phyloP scores from a whole-genome alignment of 345 rosid genomes.

The Eucalyptus tenuipes region DNA sequence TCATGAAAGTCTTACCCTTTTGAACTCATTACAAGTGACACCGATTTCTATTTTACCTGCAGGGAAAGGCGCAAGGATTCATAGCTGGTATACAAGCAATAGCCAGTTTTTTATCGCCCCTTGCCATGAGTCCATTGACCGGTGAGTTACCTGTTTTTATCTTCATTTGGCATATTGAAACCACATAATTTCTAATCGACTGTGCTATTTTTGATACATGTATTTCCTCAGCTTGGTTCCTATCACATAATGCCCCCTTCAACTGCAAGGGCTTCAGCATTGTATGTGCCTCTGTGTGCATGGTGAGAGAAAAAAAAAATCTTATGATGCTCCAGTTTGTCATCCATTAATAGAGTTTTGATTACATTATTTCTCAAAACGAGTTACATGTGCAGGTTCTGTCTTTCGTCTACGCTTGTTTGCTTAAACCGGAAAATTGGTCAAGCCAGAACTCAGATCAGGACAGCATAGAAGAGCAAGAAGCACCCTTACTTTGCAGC shows the following conservation, averaged over 20 bases:
- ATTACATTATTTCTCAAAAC: neutral
- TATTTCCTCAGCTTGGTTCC: conserved; percentile 27
- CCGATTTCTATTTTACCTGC: neutral
- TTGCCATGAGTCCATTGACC: conserved; percentile 46
- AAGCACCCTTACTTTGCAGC: conserved; percentile 14
- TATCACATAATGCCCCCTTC: conserved; percentile 35
- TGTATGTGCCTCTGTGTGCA: conserved; percentile 27
- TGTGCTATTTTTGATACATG: neutral
- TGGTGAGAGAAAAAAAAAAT: conserved; percentile 12
- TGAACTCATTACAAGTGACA: neutral
- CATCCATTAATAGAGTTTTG: neutral
- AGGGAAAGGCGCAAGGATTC: conserved; percentile 50
- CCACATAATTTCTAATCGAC: neutral
- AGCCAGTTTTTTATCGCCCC: conserved; percentile 30
- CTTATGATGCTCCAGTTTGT: neutral
- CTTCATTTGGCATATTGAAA: neutral
- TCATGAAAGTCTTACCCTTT: neutral
- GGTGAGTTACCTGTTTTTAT: conserved; percentile 2
- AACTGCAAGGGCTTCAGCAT: conserved; percentile 48
- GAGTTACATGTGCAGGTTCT: conserved; percentile 2
- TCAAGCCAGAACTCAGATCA: neutral
- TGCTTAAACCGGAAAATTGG: conserved; percentile 7
- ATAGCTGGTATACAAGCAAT: conserved; percentile 35
- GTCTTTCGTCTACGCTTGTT: conserved; percentile 16
- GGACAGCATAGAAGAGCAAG: conserved; percentile 5